Conservation (phyloP, 129 eudicot genomes). For the Flaveria sonorensis region DNA sequence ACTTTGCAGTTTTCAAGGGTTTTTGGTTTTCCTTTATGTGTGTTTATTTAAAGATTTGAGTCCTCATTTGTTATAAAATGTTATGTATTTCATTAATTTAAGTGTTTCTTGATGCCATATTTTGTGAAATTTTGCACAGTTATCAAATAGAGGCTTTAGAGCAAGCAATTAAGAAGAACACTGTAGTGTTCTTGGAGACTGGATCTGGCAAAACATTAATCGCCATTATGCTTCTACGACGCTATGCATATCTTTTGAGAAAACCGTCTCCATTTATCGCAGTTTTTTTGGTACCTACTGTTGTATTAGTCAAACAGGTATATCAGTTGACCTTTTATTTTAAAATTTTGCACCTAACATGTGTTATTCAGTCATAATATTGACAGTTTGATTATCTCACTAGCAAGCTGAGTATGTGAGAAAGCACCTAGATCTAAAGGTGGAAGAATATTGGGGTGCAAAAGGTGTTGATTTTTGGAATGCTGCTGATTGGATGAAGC, state of each 20-base stretch:
- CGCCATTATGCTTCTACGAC: conserved; percentile 83
- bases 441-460: conserved; percentile 84
- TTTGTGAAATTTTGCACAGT: conserved; percentile 38
- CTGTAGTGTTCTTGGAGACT: conserved; percentile 85
- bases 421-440: conserved; percentile 68
- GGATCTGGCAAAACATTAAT: conserved; percentile 89
- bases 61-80: not conserved
- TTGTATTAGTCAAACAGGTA: conserved; percentile 3
- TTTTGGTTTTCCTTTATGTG: not conserved
- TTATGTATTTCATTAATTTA: not conserved
- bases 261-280: conserved; percentile 66
- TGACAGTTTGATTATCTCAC: not conserved
- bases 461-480: conserved; percentile 84
- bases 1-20: not conserved
- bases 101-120: not conserved
- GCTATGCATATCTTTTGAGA: conserved; percentile 55
- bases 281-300: not conserved
- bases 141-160: conserved; percentile 86
- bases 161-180: conserved; percentile 72
- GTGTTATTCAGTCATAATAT: not conserved
- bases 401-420: conserved; percentile 72
- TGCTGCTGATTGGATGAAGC: conserved; percentile 64
- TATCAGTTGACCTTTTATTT: not conserved
- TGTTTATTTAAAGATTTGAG: not conserved
- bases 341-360: not conserved